Evolutionary conservation across 306 rosid species (phyloP).

Genomic region (Adenanthera pavonina): DNA sequence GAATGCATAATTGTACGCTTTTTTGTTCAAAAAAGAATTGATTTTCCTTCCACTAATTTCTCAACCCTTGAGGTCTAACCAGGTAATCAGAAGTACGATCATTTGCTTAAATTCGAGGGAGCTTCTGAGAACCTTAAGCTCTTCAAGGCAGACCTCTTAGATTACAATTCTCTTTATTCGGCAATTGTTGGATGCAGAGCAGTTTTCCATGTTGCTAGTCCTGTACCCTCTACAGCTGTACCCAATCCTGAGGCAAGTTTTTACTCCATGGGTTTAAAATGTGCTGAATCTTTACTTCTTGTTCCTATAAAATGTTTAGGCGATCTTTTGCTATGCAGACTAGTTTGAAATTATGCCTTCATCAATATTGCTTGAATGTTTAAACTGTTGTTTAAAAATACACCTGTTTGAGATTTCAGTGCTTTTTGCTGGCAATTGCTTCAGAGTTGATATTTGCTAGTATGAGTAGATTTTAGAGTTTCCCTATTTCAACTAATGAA

Average conservation of each 20-base stretch:
- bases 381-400: not conserved
- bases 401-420: not conserved
- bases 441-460: not conserved
- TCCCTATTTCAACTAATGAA: no score
- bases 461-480: not conserved
- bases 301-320: not conserved
- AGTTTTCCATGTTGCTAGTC: constrained; percentile 61
- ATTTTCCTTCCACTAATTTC: not conserved
- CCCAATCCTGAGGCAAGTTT: no score
- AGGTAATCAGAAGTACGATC: constrained; percentile 49
- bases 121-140: constrained; percentile 54
- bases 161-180: constrained; percentile 38
- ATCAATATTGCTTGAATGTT: not conserved
- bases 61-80: not conserved
- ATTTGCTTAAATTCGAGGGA: constrained; percentile 42
- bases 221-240: constrained; percentile 46
- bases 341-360: not conserved
- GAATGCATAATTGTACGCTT: not conserved
- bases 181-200: constrained; percentile 52
- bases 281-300: not conserved
- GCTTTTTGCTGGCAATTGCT: not conserved
- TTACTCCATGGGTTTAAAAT: not conserved
- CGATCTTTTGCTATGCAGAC: not conserved
- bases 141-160: constrained; percentile 50
- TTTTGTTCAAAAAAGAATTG: not conserved